Conservation (phyloP, 225 moss, liverwort and hornwort species). For the Polytrichum formosum region DNA sequence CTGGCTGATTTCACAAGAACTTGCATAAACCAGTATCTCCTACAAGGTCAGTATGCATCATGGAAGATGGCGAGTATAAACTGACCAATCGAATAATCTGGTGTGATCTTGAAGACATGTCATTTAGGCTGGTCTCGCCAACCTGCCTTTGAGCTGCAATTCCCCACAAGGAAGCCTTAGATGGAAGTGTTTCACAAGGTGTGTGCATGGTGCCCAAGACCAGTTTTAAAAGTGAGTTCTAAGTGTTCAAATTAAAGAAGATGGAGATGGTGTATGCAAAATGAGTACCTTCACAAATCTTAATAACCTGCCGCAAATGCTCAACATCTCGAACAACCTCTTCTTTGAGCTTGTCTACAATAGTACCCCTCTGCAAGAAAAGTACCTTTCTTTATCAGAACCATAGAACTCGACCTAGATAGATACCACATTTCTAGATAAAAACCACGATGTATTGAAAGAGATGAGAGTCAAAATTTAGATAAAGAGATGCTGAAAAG, state of each 20-base stretch:
- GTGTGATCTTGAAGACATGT: slow-evolving; percentile 90
- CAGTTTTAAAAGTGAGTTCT: no score
- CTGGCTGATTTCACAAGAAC: not conserved
- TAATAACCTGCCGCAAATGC: slow-evolving; percentile 76
- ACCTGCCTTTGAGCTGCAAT: slow-evolving; percentile 90
- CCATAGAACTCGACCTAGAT: no score
- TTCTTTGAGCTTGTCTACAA: slow-evolving; percentile 86
- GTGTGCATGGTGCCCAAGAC: no score
- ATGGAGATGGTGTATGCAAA: not conserved
- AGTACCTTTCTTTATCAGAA: not conserved
- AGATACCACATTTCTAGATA: no score
- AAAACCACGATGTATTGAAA: no score
- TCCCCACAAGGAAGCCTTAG: no score
- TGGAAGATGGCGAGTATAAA: not conserved
- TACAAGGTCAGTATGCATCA: not conserved
- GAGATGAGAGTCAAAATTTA: no score
- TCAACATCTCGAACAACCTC: slow-evolving; percentile 77
- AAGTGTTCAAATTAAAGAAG: no score
- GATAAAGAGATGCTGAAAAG: not conserved
- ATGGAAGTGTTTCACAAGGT: no score
- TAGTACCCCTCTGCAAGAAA: slow-evolving; percentile 69
- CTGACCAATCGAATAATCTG: slow-evolving; percentile 93
- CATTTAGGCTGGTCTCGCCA: slow-evolving; percentile 94
- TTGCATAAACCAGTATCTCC: not conserved
- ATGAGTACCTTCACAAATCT: slow-evolving; percentile 83